phyloP scores from a whole-genome alignment of 768 basidiomycete genomes.

The Serpula lacrymans region DNA sequence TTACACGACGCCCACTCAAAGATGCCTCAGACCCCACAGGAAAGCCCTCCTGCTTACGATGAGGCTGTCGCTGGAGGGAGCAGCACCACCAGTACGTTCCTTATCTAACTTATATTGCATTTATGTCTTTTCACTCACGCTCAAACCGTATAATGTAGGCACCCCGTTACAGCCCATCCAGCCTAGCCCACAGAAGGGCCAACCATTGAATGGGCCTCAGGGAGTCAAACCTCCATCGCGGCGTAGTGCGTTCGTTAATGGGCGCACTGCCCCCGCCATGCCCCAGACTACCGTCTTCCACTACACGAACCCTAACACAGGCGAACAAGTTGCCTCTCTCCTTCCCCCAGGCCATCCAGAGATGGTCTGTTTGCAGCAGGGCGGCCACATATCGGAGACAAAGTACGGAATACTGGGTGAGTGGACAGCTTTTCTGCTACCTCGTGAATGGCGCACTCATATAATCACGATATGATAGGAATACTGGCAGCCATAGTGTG shows the following conservation, averaged over 20 bases:
- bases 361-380: constrained; percentile 81
- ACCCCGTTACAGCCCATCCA: too few species aligned
- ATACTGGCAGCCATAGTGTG: constrained; percentile 79
- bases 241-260: constrained; percentile 23
- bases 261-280: constrained; percentile 24
- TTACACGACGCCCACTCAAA: too few species aligned
- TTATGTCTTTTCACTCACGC: constrained; percentile 26
- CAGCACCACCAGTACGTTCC: too few species aligned
- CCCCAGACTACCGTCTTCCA: constrained; percentile 56
- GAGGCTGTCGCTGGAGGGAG: constrained; percentile 25
- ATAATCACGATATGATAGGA: constrained; percentile 39
- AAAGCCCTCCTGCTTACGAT: constrained; percentile 53
- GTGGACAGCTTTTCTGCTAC: constrained; percentile 16
- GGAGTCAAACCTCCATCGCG: too few species aligned
- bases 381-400: constrained; percentile 60
- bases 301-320: constrained; percentile 62
- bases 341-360: constrained; percentile 78
- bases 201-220: too few species aligned
- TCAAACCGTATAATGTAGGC: too few species aligned
- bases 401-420: constrained; percentile 70
- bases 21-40: too few species aligned
- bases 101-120: too few species aligned
- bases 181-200: too few species aligned
- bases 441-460: constrained; percentile 2
- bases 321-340: constrained; percentile 55